Evolutionary conservation across 805 yeast species (phyloP), one percentile per base, ranked within the genome.

Genomic region (Pichia membranifaciens): DNA sequence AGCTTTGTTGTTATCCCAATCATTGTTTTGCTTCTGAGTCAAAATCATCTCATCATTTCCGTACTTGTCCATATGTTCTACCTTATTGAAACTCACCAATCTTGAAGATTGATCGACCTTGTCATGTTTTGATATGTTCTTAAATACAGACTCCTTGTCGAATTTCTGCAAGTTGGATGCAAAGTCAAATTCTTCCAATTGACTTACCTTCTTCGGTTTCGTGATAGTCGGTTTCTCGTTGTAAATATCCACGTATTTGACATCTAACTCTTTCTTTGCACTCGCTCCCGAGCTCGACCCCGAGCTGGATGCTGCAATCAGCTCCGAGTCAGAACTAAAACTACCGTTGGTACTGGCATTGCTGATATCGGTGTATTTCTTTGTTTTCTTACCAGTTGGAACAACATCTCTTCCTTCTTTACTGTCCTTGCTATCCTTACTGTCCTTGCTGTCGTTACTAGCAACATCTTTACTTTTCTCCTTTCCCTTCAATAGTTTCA

Each of bases 141-240:
- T 85, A 63, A 90, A 84, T 3, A 89, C 91, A 5, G 81, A 72
- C 49, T 73, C 70, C 63, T 90, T 90, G 63, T 90, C 93, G 58
- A 90, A 90, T 71, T 81, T 79, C 21, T 82, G 82, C 52, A 90
- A 72, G 59, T 85, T 87, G 13, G 87, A 82, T 47, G 79, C 87
- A 64, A 90, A 90, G 62, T 90, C 96, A 65, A 90, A 90, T 53
- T 88, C 96, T 20, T 70, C 74, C 46, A 72, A 61, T n/a, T 40
- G 65, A 52, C 54, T 78, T 72, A 61, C 78, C 73, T 50, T 70
- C 22, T 43, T 51, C 16, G n/a, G 41, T 36, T 15, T 29, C 22
- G n/a, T 35, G 15, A 12, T 7, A 23, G 10, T 39, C 29, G 39
- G 39, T 37, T 29, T 40, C 15, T 34, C 49, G 20, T 35, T 44